These are phyloP conservation scores for Cystobasidiaceae sp. DNA, from an alignment of 1,284 basidiomycete genomes.

Conservation along the genomic window DNA sequence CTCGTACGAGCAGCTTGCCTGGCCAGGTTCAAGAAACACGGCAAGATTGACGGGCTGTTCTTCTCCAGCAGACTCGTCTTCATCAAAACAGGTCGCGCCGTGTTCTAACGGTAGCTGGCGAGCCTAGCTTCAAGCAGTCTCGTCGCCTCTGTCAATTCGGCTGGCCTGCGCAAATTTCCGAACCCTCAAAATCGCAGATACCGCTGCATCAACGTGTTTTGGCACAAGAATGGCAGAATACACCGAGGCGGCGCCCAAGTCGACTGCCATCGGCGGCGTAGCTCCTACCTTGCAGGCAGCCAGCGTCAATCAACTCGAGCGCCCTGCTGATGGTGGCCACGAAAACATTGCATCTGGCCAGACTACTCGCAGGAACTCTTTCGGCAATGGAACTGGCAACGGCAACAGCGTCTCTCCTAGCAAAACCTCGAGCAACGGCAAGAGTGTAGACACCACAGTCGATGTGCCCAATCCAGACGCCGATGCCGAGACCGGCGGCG, in stretches of 20 bases:
- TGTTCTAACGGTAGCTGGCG: no score
- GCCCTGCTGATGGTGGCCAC: neutral
- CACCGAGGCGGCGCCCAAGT: neutral
- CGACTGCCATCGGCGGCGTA: neutral
- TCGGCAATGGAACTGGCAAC: neutral
- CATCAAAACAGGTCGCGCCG: no score
- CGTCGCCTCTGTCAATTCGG: no score
- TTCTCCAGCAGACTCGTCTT: no score
- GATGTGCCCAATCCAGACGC: constrained; percentile 30
- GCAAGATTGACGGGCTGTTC: no score
- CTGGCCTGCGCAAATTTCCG: no score
- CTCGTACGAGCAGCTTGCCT: no score
- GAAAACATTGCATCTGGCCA: constrained; percentile 4
- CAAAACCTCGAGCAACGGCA: neutral
- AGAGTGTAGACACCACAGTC: neutral
- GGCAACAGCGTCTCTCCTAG: neutral
- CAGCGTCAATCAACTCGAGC: neutral
- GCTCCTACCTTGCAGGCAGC: neutral
- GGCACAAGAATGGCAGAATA: constrained; percentile 9
- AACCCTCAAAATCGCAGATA: no score
- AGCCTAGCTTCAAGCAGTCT: no score
- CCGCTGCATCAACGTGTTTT: no score
- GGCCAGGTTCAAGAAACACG: no score
- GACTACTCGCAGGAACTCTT: constrained; percentile 13
- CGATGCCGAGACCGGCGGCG: constrained; percentile 44